phyloP scores from a whole-genome alignment of 176 grass and related monocot genomes.

The Elymus sibiricus region DNA sequence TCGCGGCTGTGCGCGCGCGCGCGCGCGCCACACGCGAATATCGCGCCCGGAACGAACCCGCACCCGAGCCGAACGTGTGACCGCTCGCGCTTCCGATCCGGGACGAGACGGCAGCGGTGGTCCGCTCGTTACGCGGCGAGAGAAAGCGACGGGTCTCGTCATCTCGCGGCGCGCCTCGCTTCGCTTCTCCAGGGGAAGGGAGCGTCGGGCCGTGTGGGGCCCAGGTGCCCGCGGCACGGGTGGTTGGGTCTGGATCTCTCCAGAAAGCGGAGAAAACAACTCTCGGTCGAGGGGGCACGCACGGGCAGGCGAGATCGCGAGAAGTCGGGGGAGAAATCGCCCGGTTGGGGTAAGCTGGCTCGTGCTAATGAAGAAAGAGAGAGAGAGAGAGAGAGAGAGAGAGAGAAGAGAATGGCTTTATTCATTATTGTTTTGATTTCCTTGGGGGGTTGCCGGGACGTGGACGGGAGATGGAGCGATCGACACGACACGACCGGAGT shows the following conservation, averaged over 20 bases:
- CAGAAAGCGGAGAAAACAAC: not conserved
- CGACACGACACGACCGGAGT: constrained; percentile 31
- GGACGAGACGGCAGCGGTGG: not conserved
- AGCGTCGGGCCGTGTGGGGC: not conserved
- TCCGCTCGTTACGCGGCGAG: not conserved
- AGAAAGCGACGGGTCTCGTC: not conserved
- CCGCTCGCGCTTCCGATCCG: no score
- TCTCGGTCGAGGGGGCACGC: not conserved
- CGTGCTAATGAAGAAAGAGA: not conserved
- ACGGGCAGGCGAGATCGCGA: not conserved
- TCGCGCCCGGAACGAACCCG: not conserved
- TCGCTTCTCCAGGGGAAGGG: not conserved
- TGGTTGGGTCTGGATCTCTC: not conserved
- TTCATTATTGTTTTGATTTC: not conserved
- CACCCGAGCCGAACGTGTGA: not conserved
- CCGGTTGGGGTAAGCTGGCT: not conserved
- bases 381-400: no score
- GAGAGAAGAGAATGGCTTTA: not conserved
- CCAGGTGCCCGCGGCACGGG: not conserved
- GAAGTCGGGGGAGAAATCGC: not conserved
- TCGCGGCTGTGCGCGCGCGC: not conserved
- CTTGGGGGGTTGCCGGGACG: not conserved
- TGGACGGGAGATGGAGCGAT: constrained; percentile 45
- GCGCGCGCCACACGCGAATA: not conserved
- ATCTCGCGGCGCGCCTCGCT: not conserved